Conservation (phyloP, 1,284 basidiomycete species). For the Irpex sp. region DNA sequence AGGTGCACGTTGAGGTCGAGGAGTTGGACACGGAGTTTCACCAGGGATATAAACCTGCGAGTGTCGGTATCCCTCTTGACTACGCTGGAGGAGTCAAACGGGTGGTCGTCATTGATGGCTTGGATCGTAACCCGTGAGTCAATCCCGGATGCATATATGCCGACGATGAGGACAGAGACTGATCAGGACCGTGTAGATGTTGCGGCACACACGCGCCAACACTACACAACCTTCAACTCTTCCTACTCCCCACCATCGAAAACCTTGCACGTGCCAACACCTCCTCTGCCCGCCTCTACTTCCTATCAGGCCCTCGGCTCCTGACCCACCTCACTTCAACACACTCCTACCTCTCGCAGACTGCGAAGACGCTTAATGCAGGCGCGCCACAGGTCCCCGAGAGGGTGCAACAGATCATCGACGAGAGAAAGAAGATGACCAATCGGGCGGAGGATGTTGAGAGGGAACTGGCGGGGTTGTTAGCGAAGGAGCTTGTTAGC, state of each 20-base stretch:
- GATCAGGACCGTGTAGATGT: slow-evolving; percentile 45
- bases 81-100: slow-evolving; percentile 79
- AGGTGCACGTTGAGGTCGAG: slow-evolving; percentile 64
- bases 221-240: slow-evolving; percentile 69
- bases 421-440: slow-evolving; percentile 58
- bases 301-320: slow-evolving; percentile 77
- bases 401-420: slow-evolving; percentile 66
- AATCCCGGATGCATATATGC: too few species aligned
- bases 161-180: not conserved
- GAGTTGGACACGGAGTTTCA: slow-evolving; percentile 47
- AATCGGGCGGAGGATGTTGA: slow-evolving; percentile 65
- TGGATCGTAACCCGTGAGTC: slow-evolving; percentile 71
- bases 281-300: slow-evolving; percentile 70
- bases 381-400: slow-evolving; percentile 61
- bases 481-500: slow-evolving; percentile 44
- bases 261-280: slow-evolving; percentile 53
- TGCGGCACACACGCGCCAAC: slow-evolving; percentile 84
- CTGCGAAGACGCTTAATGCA: slow-evolving; percentile 63
- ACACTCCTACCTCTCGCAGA: slow-evolving; percentile 50
- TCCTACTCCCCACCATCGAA: slow-evolving; percentile 65
- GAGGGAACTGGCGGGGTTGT: slow-evolving; percentile 58
- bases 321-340: slow-evolving; percentile 55
- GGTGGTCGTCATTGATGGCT: slow-evolving; percentile 75
- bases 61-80: slow-evolving; percentile 61
- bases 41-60: slow-evolving; percentile 28